These are phyloP conservation scores for Phaseolus lunatus DNA, from an alignment of 306 rosid species.

Conservation along the genomic window DNA sequence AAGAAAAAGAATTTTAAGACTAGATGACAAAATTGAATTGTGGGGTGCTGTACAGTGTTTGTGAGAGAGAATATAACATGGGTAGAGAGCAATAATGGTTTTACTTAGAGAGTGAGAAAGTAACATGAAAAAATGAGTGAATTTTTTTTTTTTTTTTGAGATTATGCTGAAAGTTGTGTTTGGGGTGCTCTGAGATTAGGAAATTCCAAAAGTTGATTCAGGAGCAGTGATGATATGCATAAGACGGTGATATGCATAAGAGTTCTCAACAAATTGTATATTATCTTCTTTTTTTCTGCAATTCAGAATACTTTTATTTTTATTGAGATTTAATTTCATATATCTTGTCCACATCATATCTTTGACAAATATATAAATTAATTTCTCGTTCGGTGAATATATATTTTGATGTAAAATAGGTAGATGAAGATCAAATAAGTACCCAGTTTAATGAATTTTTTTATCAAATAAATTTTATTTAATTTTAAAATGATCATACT, in stretches of 20 bases:
- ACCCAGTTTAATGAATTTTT: too few species aligned
- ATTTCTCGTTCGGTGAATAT: not conserved
- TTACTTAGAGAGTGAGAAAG: not conserved
- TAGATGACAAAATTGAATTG: not conserved
- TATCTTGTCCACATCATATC: too few species aligned
- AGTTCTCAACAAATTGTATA: too few species aligned
- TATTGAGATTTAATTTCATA: too few species aligned
- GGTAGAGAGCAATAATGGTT: not conserved
- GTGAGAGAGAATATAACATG: not conserved
- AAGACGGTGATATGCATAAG: not conserved
- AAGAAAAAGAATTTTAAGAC: not conserved
- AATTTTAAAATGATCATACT: not conserved
- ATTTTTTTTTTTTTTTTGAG: not conserved
- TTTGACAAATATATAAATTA: too few species aligned
- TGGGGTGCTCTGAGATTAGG: not conserved
- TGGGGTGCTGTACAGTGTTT: not conserved
- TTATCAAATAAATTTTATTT: too few species aligned
- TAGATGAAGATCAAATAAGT: too few species aligned
- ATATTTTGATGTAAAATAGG: too few species aligned
- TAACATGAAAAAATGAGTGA: not conserved
- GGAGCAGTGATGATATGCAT: not conserved
- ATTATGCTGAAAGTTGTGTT: not conserved
- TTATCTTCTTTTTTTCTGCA: too few species aligned
- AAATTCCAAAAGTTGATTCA: not conserved
- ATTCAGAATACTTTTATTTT: too few species aligned